Conservation (phyloP, 257 asterid genomes). For the Solanum appendiculatum region DNA sequence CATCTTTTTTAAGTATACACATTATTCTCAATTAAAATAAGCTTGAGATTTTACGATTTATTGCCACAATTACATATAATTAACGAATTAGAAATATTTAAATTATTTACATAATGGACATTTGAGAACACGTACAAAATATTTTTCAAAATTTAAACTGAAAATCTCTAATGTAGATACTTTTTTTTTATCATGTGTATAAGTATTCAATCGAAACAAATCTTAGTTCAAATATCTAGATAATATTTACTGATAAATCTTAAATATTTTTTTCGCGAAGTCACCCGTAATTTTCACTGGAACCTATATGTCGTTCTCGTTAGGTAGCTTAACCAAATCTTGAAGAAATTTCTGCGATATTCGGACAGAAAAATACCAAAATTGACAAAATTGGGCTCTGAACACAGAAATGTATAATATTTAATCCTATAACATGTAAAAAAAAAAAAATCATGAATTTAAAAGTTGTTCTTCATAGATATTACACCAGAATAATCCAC, state of each 20-base stretch:
- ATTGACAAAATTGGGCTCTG: neutral
- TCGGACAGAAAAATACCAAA: neutral
- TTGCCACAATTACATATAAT: no score
- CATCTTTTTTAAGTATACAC: no score
- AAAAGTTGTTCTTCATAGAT: neutral
- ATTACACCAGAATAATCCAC: neutral
- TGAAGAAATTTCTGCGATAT: neutral
- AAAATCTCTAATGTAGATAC: no score
- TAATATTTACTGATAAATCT: no score
- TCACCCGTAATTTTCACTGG: neutral
- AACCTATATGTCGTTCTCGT: neutral
- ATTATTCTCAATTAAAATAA: no score
- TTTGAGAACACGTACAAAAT: no score
- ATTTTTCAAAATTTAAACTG: no score
- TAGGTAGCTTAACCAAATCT: neutral
- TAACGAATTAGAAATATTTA: no score
- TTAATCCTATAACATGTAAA: neutral
- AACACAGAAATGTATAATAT: neutral
- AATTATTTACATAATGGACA: no score
- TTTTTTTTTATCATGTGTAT: no score
- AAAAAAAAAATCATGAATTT: neutral
- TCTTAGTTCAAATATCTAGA: no score
- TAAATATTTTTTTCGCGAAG: neutral
- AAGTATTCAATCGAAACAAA: accelerated
- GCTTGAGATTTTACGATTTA: neutral